Percentiles rank a stretch among this genome's conserved stretches.
These are phyloP conservation scores for Vigna mungo DNA, from an alignment of 306 rosid genomes.

Conservation along the genomic window DNA sequence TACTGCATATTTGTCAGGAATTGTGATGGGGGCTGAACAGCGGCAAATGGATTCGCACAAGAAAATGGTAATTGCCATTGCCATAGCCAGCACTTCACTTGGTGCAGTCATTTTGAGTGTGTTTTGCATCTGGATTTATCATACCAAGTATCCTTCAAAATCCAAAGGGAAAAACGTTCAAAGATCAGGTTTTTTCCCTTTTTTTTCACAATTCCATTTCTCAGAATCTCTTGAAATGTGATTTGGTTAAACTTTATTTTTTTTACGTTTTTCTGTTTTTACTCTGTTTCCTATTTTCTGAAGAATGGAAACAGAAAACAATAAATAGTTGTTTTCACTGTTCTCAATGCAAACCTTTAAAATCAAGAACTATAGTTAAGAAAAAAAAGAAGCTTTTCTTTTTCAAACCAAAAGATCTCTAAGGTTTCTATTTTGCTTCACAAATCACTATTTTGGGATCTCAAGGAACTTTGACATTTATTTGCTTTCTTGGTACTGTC, in stretches of 20 bases:
- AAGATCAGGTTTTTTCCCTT: conserved; percentile 41
- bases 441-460: background rate
- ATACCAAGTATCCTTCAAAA: conserved; percentile 51
- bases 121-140: conserved; percentile 66
- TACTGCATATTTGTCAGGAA: conserved; percentile 52
- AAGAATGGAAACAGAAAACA: background rate
- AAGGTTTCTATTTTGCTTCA: background rate
- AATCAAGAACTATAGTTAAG: background rate
- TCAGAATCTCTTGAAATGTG: background rate
- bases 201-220: conserved; percentile 32
- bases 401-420: background rate
- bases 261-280: background rate
- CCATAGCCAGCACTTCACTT: conserved; percentile 56
- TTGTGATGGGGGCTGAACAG: conserved; percentile 49
- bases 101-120: conserved; percentile 53
- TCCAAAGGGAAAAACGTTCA: conserved; percentile 50
- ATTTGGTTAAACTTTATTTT: background rate
- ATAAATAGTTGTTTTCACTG: background rate
- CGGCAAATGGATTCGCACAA: conserved; percentile 57
- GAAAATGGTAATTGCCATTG: conserved; percentile 62
- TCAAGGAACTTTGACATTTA: conserved; percentile 12
- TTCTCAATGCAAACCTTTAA: background rate
- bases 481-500: conserved; percentile 2
- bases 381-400: background rate
- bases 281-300: background rate